Percentiles rank a stretch among this genome's conserved stretches.
Conservation (phyloP, 2,329 filamentous ascomycete genomes). For the Colletotrichum lupini region DNA sequence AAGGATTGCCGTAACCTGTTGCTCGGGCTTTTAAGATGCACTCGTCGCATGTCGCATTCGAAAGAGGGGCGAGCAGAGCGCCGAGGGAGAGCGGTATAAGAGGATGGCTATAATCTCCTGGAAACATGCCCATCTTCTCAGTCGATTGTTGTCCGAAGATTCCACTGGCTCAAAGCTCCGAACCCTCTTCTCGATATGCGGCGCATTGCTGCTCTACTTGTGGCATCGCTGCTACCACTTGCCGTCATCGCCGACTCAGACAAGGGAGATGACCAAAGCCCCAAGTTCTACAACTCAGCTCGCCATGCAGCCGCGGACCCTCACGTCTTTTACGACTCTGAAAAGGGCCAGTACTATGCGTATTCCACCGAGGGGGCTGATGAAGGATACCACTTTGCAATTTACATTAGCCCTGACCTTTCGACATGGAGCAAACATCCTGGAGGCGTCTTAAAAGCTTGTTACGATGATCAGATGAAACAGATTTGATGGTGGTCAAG, state of each 20-base stretch:
- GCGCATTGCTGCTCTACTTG: not conserved
- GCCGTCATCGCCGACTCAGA: not conserved
- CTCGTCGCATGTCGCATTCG: not conserved
- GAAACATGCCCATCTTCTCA: not conserved
- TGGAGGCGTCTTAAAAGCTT: slow-evolving; percentile 46
- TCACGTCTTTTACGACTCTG: slow-evolving; percentile 45
- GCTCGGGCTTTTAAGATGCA: not conserved
- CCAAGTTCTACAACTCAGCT: slow-evolving; percentile 48
- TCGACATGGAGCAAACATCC: slow-evolving; percentile 48
- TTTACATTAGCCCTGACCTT: slow-evolving; percentile 49
- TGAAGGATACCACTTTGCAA: slow-evolving; percentile 45
- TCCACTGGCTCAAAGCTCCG: not conserved
- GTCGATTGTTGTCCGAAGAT: not conserved
- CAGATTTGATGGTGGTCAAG: slow-evolving; percentile 45
- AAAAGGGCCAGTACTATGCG: slow-evolving; percentile 45
- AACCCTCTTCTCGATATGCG: slow-evolving; percentile 5
- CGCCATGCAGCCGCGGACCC: slow-evolving; percentile 46
- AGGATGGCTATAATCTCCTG: not conserved
- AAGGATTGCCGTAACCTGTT: not conserved
- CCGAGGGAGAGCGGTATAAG: slow-evolving; percentile 11
- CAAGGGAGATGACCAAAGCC: slow-evolving; percentile 5
- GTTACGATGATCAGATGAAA: slow-evolving; percentile 44
- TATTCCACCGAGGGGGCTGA: slow-evolving; percentile 51
- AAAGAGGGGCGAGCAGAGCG: slow-evolving; percentile 14
- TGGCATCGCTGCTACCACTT: not conserved